Evolutionary conservation across 108 stramenopile genomes (phyloP).

Genomic region (Aurantiochytrium sp.): DNA sequence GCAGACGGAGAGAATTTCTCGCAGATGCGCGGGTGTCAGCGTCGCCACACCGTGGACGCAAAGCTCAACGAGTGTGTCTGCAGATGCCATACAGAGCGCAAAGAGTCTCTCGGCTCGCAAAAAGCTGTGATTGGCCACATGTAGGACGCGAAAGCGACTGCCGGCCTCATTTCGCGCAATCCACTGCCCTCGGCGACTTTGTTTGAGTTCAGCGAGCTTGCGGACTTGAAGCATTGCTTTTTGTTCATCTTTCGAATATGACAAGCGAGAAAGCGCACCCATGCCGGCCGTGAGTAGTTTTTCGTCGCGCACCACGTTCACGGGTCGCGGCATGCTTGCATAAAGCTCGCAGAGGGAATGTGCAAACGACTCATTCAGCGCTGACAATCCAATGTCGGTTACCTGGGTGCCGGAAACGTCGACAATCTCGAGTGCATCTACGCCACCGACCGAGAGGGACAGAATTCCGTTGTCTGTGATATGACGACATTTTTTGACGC

Average conservation of each 20-base stretch:
- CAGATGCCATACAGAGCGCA: not conserved
- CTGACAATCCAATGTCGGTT: not conserved
- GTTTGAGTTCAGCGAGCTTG: not conserved
- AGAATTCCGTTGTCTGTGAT: not conserved
- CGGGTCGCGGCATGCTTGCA: not conserved
- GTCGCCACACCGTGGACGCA: not conserved
- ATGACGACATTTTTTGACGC: not conserved
- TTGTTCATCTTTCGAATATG: not conserved
- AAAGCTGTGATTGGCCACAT: not conserved
- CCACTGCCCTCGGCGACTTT: not conserved
- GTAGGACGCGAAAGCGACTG: not conserved
- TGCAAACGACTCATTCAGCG: not conserved
- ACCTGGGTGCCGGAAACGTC: not conserved
- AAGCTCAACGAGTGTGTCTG: not conserved
- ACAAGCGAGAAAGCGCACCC: not conserved
- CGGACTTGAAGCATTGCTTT: not conserved
- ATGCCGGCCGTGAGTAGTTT: not conserved
- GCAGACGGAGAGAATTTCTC: not conserved
- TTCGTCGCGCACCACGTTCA: not conserved
- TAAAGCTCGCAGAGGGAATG: not conserved
- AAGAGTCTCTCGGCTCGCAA: not conserved
- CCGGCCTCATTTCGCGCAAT: not conserved
- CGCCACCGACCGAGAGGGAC: not conserved
- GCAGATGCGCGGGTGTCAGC: not conserved
- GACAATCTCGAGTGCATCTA: not conserved